Evolutionary conservation across 495 filamentous ascomycete genomes (phyloP), one percentile per base, ranked within the genome.

Genomic region (Aspergillus heteromorphus): DNA sequence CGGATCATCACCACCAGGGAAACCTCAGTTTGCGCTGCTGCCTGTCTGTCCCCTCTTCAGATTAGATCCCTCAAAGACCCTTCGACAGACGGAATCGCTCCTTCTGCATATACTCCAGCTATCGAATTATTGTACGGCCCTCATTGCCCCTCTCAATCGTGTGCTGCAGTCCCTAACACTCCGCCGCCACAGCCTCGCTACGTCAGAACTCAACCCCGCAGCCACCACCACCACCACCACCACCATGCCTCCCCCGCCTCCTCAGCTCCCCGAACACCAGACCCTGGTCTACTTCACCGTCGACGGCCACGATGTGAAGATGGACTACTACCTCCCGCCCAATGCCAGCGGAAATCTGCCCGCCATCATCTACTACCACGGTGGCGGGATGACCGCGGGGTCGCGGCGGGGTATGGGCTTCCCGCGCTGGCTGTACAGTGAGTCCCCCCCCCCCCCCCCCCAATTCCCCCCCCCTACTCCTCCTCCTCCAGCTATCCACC

Each of bases 361-460:
- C 14, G 65, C 70, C 2, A 49, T 73, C 2, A 62, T 73, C 48
- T 67, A 66, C 61, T 70, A 71, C 45, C 70, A 73, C 38, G 70
- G 69, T 9, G 70, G 70, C 11, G 70, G 69, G 0, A 68, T 72
- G 60, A 66, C 69, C 2, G 63, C 64, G 0, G 70, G 70, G 3
- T 65, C 61, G 34, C 57, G 69, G n/a, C 62, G 69, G 10, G 51
- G 48, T 3, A n/a, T 41, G 8, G 31, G 21, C 2, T 54, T 57
- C 21, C 62, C 59, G 0, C 20, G 21, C 17, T 65, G 62, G 62
- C 40, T 65, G 16, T 59, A 62, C 31, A 47, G 61, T 63, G 18
- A n/a, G 34, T 42, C n/a, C 4, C 1, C 9, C 43, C 43, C 43
- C 16, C 19, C 23, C 19, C 21, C 43, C 43, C 16, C 19, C 23